Evolutionary conservation across 495 filamentous ascomycete species (phyloP), one percentile per base, ranked within the genome.

Genomic region (Letharia columbiana): DNA sequence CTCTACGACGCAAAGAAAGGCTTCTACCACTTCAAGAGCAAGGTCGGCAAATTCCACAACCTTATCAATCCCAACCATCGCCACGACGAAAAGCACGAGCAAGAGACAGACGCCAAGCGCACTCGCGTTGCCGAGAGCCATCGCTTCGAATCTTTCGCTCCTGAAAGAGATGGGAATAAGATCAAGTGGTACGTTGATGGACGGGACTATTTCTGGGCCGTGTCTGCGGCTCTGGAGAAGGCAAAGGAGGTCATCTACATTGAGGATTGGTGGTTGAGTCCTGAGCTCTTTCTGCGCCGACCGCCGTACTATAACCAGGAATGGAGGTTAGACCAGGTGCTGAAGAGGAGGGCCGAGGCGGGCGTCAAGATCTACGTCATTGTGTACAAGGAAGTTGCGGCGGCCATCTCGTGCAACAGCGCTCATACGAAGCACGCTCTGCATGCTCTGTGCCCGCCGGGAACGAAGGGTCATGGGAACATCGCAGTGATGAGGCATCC

Each of bases 181-280:
- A 82, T 96, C 66, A 98, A 98, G 79, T 97, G 92, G 92, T 98
- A 97, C 80, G 90, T 96, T 11, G 93, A 97, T 73, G 93, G 89
- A 0, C 79, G 89, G 47, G 90, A 98, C 75, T 98, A 98, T 74
- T 91, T 92, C 72, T 96, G 91, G 88, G 86, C 93, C 2, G 91
- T 98, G 9, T 94, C 90, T 0, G 85, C 86, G 4, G 92, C 93
- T 0, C 79, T 97, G 33, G 93, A 97, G 68, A 79, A 84, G 39
- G 93, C 94, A 41, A 88, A 89, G 66, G 94, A 98, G 76, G 87
- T 88, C 15, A 96, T 98, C 68, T 98, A 97, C 75, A 92, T 98
- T 64, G 91, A 80, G 31, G 94, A 97, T 73, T 98, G 93, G 93
- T 98, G 94, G 93, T 77, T 98, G 13, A 93, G 89, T 2, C 93